Percentiles rank a stretch among this genome's conserved stretches.
phyloP scores from a whole-genome alignment of 2,329 filamentous ascomycete species.

The Alternaria panax region DNA sequence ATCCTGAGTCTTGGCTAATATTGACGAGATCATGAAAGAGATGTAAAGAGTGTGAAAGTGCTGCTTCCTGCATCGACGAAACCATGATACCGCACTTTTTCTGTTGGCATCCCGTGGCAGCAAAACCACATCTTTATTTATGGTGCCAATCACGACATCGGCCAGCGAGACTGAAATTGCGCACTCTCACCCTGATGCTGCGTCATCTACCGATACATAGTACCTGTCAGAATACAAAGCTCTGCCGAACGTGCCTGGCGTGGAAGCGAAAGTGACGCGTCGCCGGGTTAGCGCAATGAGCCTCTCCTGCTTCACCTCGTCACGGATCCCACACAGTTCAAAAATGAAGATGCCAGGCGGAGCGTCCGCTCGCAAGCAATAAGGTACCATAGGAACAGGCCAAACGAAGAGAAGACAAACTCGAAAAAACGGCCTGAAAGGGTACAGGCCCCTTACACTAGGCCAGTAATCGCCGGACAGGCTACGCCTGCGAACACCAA shows the following conservation, averaged over 20 bases:
- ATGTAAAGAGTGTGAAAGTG: background rate
- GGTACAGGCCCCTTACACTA: background rate
- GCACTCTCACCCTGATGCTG: too few relatives aligned
- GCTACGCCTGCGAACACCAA: background rate
- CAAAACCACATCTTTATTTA: background rate
- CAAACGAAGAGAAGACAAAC: background rate
- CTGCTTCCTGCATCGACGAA: background rate
- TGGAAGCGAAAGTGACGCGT: constrained; percentile 18
- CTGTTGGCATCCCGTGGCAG: background rate
- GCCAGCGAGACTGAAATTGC: background rate
- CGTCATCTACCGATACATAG: background rate
- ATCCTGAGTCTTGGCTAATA: background rate
- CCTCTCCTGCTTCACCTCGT: constrained; percentile 42
- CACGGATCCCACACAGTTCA: constrained; percentile 43
- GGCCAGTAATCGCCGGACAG: background rate
- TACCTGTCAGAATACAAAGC: background rate
- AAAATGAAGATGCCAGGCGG: constrained; percentile 32
- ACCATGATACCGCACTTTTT: background rate
- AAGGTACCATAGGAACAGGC: constrained; percentile 39
- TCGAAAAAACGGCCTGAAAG: background rate
- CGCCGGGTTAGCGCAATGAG: constrained; percentile 33
- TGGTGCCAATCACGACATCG: background rate
- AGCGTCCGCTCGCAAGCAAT: constrained; percentile 46
- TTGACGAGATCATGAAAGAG: background rate
- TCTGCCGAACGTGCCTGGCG: background rate